Conservation (phyloP, 1,284 basidiomycete species). For the Irpex lacteus region DNA sequence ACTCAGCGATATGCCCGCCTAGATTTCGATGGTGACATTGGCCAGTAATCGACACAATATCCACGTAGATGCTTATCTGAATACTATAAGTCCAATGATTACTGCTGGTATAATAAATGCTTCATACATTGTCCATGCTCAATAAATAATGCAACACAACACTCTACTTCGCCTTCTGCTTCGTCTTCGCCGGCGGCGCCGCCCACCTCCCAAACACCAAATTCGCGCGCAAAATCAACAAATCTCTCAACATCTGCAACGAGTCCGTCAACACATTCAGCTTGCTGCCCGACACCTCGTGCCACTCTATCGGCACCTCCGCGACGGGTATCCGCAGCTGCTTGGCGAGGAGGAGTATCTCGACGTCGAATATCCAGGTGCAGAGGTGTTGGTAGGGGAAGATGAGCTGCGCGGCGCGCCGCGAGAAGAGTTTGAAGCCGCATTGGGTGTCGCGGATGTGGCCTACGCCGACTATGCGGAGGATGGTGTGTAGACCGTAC, state of each 20-base stretch:
- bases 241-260: conserved; percentile 85
- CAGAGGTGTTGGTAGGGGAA: conserved; percentile 83
- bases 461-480: conserved; percentile 80
- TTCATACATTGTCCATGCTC: background rate
- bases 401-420: conserved; percentile 72
- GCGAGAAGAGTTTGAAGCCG: conserved; percentile 93
- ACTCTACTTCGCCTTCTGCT: background rate
- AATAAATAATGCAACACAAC: background rate
- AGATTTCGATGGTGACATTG: no score
- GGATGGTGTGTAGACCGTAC: conserved; percentile 86
- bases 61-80: no score
- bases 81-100: no score
- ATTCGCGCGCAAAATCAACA: conserved; percentile 82
- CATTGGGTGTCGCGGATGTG: conserved; percentile 94
- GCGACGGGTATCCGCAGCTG: conserved; percentile 70
- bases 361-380: conserved; percentile 96
- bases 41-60: no score
- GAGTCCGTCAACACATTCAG: conserved; percentile 82
- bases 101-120: no score
- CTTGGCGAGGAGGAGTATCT: conserved; percentile 87
- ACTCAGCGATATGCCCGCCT: no score
- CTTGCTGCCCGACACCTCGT: conserved; percentile 90
- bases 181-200: conserved; percentile 6
- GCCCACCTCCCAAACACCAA: conserved; percentile 73
- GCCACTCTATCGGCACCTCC: conserved; percentile 90